phyloP scores from a whole-genome alignment of 805 yeast species.

The Yarrowia deformans region DNA sequence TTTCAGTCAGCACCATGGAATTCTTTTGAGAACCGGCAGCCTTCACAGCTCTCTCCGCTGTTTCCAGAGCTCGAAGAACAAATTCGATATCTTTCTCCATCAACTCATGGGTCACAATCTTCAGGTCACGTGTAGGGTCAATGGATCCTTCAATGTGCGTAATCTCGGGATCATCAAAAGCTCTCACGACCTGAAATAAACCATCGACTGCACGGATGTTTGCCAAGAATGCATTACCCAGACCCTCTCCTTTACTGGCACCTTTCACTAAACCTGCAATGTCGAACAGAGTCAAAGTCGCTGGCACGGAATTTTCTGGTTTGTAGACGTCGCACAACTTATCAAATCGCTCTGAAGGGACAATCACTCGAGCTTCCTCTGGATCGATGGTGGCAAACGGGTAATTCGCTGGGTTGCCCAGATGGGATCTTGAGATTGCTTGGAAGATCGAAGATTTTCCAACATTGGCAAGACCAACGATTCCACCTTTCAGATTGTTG shows the following conservation, averaged over 20 bases:
- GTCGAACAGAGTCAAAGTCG: conserved; percentile 66
- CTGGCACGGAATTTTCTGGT: conserved; percentile 60
- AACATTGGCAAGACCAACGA: conserved; percentile 70
- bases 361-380: conserved; percentile 65
- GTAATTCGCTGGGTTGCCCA: conserved; percentile 72
- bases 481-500: conserved; percentile 61
- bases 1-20: conserved; percentile 50
- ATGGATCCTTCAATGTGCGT: conserved; percentile 71
- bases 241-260: conserved; percentile 69
- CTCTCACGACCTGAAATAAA: conserved; percentile 71
- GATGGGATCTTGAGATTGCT: conserved; percentile 64
- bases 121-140: conserved; percentile 69
- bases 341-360: conserved; percentile 60
- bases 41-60: conserved; percentile 58
- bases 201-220: conserved; percentile 78
- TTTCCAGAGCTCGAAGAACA: conserved; percentile 64
- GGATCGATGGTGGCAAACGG: conserved; percentile 83
- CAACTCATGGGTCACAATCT: conserved; percentile 69
- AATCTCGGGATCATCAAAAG: conserved; percentile 68
- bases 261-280: conserved; percentile 76
- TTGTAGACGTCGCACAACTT: conserved; percentile 57
- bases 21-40: conserved; percentile 43
- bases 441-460: conserved; percentile 67
- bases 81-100: conserved; percentile 71
- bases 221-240: conserved; percentile 75